These are phyloP conservation scores for Cladosporium sp. DNA, from an alignment of 2,329 filamentous ascomycete species.

Conservation along the genomic window DNA sequence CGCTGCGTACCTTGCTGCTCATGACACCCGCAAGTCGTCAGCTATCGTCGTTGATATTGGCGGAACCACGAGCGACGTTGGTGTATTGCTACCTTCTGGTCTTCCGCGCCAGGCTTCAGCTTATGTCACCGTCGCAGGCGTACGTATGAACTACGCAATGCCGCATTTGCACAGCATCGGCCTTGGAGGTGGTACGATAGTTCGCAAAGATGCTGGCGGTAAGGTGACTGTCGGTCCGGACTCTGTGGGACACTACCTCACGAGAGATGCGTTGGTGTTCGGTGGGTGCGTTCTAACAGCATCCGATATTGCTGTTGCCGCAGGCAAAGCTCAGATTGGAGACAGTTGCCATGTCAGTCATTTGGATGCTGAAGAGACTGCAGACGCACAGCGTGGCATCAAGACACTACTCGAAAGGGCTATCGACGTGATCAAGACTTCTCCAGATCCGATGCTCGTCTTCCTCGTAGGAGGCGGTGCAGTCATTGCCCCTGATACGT, in stretches of 20 bases:
- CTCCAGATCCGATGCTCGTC: constrained; percentile 48
- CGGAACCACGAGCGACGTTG: constrained; percentile 62
- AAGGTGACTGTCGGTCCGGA: constrained; percentile 51
- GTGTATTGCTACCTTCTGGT: constrained; percentile 55
- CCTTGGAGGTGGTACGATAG: constrained; percentile 52
- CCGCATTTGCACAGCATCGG: constrained; percentile 51
- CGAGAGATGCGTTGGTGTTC: constrained; percentile 48
- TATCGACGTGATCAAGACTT: constrained; percentile 56
- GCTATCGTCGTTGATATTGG: constrained; percentile 62
- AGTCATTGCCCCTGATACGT: constrained; percentile 46
- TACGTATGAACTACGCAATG: constrained; percentile 50
- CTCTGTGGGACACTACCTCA: constrained; percentile 52
- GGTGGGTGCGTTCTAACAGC: constrained; percentile 52
- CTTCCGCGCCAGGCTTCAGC: constrained; percentile 59
- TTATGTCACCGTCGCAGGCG: constrained; percentile 58
- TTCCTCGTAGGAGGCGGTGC: constrained; percentile 57
- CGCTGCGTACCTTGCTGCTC: constrained; percentile 50
- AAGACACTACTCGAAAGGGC: constrained; percentile 48
- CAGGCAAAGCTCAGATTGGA: constrained; percentile 25
- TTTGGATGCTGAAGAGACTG: constrained; percentile 17
- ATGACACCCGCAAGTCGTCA: constrained; percentile 27
- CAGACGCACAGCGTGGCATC: constrained; percentile 34
- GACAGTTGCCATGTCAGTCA: constrained; percentile 19
- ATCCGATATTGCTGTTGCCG: constrained; percentile 48
- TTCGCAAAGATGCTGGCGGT: constrained; percentile 27